Evolutionary conservation across 2,329 filamentous ascomycete species (phyloP).

Genomic region (Aspergillus hiratsukae): DNA sequence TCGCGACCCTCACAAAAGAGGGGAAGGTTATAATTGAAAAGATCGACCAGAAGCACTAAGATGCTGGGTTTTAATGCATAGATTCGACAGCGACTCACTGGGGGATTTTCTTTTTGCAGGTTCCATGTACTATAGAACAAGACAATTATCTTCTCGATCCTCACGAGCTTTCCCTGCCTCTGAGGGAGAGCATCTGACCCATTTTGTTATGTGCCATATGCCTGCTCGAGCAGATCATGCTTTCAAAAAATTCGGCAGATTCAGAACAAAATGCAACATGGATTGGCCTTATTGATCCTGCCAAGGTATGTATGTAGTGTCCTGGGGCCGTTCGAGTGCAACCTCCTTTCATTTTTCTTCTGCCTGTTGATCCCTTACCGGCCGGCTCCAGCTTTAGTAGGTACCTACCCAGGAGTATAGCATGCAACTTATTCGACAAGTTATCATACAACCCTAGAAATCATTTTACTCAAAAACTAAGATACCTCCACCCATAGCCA

Average conservation of each 20-base stretch:
- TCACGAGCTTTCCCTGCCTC: neutral
- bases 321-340: neutral
- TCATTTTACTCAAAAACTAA: no score
- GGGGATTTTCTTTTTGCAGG: neutral
- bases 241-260: neutral
- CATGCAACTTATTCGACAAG: slow-evolving; percentile 21
- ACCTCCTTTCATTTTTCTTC: neutral
- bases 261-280: neutral
- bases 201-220: neutral
- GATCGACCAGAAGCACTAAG: slow-evolving; percentile 17
- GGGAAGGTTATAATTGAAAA: slow-evolving; percentile 63
- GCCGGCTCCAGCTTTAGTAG: no score
- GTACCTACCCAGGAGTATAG: no score
- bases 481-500: no score
- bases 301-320: no score
- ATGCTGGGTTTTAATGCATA: slow-evolving; percentile 6
- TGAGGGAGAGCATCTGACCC: neutral
- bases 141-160: neutral
- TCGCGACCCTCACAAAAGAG: slow-evolving; percentile 55
- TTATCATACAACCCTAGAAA: no score
- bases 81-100: neutral
- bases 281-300: neutral
- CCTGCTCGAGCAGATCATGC: neutral
- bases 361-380: neutral
- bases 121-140: neutral